A percentile compares a stretch with the other conserved stretches of the same genome.
These are phyloP conservation scores for Eucalyptus camaldulensis DNA, from an alignment of 345 rosid species.

Conservation along the genomic window DNA sequence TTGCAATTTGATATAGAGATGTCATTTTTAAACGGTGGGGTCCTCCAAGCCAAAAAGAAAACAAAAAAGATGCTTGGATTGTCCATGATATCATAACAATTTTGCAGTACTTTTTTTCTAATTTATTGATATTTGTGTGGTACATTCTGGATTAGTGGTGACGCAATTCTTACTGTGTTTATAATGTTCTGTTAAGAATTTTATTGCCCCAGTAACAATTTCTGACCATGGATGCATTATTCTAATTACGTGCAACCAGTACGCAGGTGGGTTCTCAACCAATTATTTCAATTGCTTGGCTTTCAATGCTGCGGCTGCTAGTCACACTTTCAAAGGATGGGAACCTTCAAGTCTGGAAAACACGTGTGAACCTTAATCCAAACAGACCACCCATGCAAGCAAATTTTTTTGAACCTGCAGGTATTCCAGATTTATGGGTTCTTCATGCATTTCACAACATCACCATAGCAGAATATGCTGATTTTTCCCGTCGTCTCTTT, in stretches of 20 bases:
- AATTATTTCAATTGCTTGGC: conserved; percentile 84
- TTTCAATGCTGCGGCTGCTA: conserved; percentile 67
- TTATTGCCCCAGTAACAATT: neutral
- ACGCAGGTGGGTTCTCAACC: conserved; percentile 95
- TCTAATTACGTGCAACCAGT: conserved; percentile 18
- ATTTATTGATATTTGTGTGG: neutral
- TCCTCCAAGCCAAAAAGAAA: neutral
- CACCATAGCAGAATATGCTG: neutral
- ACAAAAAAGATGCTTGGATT: neutral
- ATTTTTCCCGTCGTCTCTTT: neutral
- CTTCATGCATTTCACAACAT: neutral
- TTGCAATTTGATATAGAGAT: neutral
- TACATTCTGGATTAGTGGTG: neutral
- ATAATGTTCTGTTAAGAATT: neutral
- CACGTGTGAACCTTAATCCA: conserved; percentile 64
- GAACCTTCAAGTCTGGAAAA: conserved; percentile 90
- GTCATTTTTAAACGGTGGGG: neutral
- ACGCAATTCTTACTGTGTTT: neutral
- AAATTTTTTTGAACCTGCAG: conserved; percentile 88
- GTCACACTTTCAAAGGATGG: conserved; percentile 91
- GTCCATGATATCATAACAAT: neutral
- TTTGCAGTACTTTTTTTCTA: neutral
- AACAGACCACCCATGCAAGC: conserved; percentile 89
- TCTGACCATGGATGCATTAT: neutral
- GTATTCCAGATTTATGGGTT: conserved; percentile 15